Evolutionary conservation across 768 basidiomycete species (phyloP), one percentile per base, ranked within the genome.

Genomic region (Sarcodon sp.): DNA sequence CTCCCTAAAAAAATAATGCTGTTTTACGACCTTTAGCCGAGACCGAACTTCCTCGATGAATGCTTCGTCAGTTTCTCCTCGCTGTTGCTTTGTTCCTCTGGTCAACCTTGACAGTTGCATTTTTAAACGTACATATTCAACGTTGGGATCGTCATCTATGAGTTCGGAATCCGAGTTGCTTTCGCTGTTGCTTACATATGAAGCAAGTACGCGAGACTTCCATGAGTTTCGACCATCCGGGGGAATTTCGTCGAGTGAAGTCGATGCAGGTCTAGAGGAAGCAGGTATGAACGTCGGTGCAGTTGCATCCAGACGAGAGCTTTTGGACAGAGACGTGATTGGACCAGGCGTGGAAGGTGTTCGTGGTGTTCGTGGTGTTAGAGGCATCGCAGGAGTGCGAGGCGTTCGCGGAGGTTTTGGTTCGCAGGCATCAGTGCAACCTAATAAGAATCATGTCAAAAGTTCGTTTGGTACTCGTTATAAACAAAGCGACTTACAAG

Each of bases 1-100:
- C 54, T 76, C 70, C 48, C 85, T 71, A 57, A 91, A 90, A 48
- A 87, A 74, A 54, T 87, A 87, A 59, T 82, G 69, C 18, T 66
- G 64, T 56, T 73, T 72, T 21, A 79, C 58, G 18, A 57, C 61
- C 39, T 66, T 59, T 36, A 87, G 60, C 36, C 67, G 75, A 44
- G 64, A 56, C 8, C 68, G 71, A 35, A 85, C 59, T 27, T 65
- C 57, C 48, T 61, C 63, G 10, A 68, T 54, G 27, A 64, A 56
- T 15, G 58, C 48, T n/a, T 57, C 51, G 43, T 62, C 57, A 35
- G 57, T 55, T 39, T 53, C 54, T 43, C 61, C 57, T 36, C 54
- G 58, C 3, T 63, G 38, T 16, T 55, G 55, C 21, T 62, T 55
- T 31, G 61, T 63, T 16, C 56, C 57, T 0, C 60, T 59, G n/a